Conservation (phyloP, 2,329 filamentous ascomycete species). For the Colletotrichum sp. region DNA sequence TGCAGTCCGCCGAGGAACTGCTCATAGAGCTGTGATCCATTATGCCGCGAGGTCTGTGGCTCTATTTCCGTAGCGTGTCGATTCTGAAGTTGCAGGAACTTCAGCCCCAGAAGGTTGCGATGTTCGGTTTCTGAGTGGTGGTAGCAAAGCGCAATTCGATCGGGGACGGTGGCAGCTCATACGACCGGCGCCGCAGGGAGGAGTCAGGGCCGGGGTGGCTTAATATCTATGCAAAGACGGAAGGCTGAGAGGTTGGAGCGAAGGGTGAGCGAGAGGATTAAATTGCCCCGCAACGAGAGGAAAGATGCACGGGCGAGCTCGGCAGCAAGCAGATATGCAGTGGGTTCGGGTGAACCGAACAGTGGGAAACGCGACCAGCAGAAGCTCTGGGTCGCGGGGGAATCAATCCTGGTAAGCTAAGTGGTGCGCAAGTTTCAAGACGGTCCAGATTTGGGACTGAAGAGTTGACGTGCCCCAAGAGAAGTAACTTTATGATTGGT, state of each 20-base stretch:
- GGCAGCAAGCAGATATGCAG: not conserved
- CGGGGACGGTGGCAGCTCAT: not conserved
- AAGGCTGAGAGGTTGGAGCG: not conserved
- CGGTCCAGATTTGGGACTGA: not conserved
- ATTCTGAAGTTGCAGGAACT: not conserved
- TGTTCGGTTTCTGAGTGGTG: not conserved
- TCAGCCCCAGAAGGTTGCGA: not conserved
- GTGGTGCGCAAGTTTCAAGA: conserved; percentile 10
- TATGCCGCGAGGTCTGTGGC: not conserved
- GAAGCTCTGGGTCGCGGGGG: not conserved
- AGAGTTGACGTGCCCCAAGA: not conserved
- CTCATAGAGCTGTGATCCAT: conserved; percentile 29
- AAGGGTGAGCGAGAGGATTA: not conserved
- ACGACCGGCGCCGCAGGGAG: not conserved
- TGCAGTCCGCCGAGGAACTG: conserved; percentile 30
- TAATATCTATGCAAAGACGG: not conserved
- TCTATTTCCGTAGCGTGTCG: not conserved
- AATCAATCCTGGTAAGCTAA: not conserved
- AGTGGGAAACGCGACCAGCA: not conserved
- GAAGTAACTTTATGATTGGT: not conserved
- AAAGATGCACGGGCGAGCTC: not conserved
- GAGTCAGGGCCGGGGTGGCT: not conserved
- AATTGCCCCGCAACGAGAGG: not conserved
- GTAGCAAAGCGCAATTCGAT: not conserved
- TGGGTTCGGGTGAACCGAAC: not conserved